A percentile compares a stretch with the other conserved stretches of the same genome.
phyloP scores from a whole-genome alignment of 495 filamentous ascomycete genomes.

The Friedmanniomyces endolithicus region DNA sequence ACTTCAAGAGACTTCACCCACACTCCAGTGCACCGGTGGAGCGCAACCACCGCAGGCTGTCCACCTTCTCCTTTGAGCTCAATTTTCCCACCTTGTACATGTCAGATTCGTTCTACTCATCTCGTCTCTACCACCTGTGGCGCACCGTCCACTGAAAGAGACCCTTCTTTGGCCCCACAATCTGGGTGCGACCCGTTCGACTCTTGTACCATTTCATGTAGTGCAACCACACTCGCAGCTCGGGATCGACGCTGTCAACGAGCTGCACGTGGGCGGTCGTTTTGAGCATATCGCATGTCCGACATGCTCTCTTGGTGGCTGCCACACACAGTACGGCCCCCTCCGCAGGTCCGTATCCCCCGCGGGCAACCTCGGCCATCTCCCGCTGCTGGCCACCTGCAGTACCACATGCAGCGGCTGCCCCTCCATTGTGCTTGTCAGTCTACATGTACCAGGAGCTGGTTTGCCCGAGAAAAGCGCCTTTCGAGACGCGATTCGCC shows the following conservation, averaged over 20 bases:
- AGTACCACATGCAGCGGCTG: neutral
- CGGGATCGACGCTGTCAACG: neutral
- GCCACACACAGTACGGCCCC: no score
- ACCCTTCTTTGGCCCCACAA: neutral
- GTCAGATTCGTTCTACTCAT: neutral
- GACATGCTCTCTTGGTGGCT: neutral
- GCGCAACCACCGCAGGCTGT: no score
- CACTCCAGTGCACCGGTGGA: no score
- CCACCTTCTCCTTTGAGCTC: no score
- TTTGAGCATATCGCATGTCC: neutral
- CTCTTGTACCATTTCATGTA: neutral
- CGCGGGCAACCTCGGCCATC: neutral
- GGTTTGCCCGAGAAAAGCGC: neutral
- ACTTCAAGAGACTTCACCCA: no score
- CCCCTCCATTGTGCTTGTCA: neutral
- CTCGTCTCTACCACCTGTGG: neutral
- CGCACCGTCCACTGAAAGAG: neutral
- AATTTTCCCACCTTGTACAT: neutral
- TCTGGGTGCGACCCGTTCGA: neutral
- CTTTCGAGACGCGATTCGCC: neutral
- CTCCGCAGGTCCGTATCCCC: neutral
- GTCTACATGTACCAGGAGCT: neutral
- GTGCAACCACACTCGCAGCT: neutral
- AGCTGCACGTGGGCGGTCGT: neutral
- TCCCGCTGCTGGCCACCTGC: neutral